Evolutionary conservation across 192 early-diverging fungal species (phyloP), one percentile per base, ranked within the genome.

Genomic region (Dissophora globulifera): DNA sequence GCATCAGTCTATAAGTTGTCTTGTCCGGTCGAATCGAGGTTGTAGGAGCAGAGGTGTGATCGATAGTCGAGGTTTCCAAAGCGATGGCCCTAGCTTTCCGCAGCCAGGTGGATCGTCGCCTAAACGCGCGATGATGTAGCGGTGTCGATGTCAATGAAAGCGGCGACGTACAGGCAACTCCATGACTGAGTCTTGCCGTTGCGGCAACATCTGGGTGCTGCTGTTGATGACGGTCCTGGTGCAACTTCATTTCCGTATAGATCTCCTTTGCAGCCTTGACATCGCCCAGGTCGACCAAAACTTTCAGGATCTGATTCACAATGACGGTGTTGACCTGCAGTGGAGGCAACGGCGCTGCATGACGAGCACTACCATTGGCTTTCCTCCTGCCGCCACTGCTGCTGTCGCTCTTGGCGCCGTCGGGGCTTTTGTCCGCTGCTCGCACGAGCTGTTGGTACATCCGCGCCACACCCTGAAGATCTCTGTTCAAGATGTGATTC

Each of bases 231-330:
- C 20, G 49, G 16, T 51, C 20, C 20, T n/a, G 40, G 48, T 6
- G 35, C 6, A 22, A 4, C 35, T 23, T 55, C 53, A 55, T 55
- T 19, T 59, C 29, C 2, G 50, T 19, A 50, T 55, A 67, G 25
- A 76, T 67, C 5, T 50, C 63, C 29, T 33, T 43, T 20, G 64
- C 72, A 15, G 63, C 72, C 5, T 35, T 32, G 12, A 33, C 23
- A 31, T 76, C 72, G 11, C 71, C 71, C 10, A 67, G 9, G 10
- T 55, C 54, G 8, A 67, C 20, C n/a, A 76, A 50, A 16, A 57
- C 63, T 9, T 15, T 66, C 27, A 76, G 19, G 58, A 76, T 61
- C 42, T 76, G 71, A 33, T 76, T 76, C 27, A 66, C 4, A 0
- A 76, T 25, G 1, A 55, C 47, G n/a, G 72, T 55, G 23, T 76